Evolutionary conservation across 805 yeast genomes (phyloP), one percentile per base, ranked within the genome.

Genomic region (Candida michaelii): DNA sequence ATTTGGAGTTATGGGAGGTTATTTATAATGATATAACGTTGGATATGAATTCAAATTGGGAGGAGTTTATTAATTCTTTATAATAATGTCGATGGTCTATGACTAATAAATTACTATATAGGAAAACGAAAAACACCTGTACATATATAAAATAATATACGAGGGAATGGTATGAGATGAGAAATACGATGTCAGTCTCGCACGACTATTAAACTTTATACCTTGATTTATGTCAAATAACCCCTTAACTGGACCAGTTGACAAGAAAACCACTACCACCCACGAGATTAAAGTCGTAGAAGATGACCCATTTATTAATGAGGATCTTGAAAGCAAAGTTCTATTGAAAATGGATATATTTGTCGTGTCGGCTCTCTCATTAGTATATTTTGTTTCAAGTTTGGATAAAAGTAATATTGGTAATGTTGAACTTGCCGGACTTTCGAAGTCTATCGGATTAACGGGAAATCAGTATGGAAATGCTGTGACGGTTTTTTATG

Each of bases 331-430:
- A 34, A 49, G 60, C 1, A 54, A 60, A 47, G 58, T 74, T n/a
- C 45, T 71, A 10, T 56, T 53, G 30, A 73, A 73, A 50, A 60
- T 74, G 55, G 80, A 76, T 49, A 50, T 55, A 36, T 63, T 62
- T 36, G 51, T 74, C 11, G 58, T 75, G 36, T 79, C 80, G 1
- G 54, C 74, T 42, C 56, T 75, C 43, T 57, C 70, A 7, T 44
- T 66, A 15, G 56, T 71, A 32, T 76, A 74, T 52, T 66, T 76
- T 43, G 59, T 73, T 34, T 70, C 79, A 3, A 66, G 69, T 36
- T 58, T 79, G 43, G 84, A 79, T 56, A 68, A 77, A 45, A 74
- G 81, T 11, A 79, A 78, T 52, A 76, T 79, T 41, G 83, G 83
- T 50, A 79, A 79, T 52, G 83, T 83, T 8, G 68, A 68, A 31